These are phyloP conservation scores for Magnaporthales sp. DNA, from an alignment of 2,329 filamentous ascomycete genomes.

Conservation along the genomic window DNA sequence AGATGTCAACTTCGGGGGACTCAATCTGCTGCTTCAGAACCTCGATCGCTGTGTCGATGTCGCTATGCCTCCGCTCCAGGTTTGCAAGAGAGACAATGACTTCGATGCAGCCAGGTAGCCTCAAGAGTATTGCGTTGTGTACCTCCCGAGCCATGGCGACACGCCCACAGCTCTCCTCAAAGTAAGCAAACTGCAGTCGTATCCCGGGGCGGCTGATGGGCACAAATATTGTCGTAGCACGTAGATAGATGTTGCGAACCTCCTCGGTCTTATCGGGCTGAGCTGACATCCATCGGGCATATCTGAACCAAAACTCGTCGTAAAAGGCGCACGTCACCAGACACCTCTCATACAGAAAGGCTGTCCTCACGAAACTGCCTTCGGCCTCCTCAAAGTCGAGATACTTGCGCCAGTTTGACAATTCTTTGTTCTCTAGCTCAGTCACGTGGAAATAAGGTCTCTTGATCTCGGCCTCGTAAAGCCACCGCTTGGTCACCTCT, in stretches of 20 bases:
- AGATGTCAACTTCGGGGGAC: conserved; percentile 59
- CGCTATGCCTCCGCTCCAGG: conserved; percentile 72
- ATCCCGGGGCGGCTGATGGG: conserved; percentile 78
- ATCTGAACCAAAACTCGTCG: conserved; percentile 98
- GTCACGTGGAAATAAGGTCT: conserved; percentile 95
- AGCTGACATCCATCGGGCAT: conserved; percentile 84
- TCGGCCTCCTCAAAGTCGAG: conserved; percentile 90
- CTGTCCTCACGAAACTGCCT: conserved; percentile 57
- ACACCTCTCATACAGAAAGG: conserved; percentile 89
- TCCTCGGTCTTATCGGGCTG: conserved; percentile 80
- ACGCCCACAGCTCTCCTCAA: conserved; percentile 78
- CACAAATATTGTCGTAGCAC: conserved; percentile 76
- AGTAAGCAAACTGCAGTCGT: conserved; percentile 85
- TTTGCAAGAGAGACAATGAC: conserved; percentile 85
- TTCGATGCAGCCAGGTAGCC: conserved; percentile 74
- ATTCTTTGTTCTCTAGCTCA: conserved; percentile 75
- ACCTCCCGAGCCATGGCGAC: conserved; percentile 75
- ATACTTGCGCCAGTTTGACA: conserved; percentile 91
- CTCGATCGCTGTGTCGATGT: conserved; percentile 75
- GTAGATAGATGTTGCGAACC: conserved; percentile 83
- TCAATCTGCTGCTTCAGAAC: conserved; percentile 78
- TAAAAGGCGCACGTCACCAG: conserved; percentile 89
- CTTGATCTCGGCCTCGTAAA: conserved; percentile 90
- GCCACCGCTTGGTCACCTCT: conserved; percentile 90
- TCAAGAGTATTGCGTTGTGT: conserved; percentile 68